Conservation (phyloP, 805 yeast genomes). For the Ogataea neopini region DNA sequence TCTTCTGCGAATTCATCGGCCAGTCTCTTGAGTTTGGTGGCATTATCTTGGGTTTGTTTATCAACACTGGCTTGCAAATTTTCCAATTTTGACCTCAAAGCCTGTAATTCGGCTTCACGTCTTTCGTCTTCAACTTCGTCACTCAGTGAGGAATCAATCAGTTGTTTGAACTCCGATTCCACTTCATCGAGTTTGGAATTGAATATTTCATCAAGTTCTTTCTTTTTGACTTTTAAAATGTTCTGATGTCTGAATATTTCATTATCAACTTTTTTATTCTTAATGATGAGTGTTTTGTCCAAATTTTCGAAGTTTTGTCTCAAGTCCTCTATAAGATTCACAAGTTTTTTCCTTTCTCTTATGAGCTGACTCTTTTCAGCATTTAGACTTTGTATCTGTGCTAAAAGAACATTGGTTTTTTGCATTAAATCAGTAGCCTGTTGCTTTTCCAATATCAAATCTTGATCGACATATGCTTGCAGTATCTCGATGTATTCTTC, state of each 20-base stretch:
- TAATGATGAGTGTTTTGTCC: slow-evolving; percentile 22
- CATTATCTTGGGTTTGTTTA: slow-evolving; percentile 4
- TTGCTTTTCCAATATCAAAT: slow-evolving; percentile 26
- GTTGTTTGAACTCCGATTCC: slow-evolving; percentile 18
- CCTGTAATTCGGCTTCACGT: slow-evolving; percentile 28
- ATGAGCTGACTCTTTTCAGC: slow-evolving; percentile 22
- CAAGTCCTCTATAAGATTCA: slow-evolving; percentile 16
- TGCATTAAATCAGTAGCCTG: slow-evolving; percentile 20
- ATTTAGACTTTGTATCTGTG: slow-evolving; percentile 23
- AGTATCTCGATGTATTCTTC: slow-evolving; percentile 25
- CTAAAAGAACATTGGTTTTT: slow-evolving; percentile 16
- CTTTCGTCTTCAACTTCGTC: slow-evolving; percentile 35
- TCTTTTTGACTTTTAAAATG: slow-evolving; percentile 36
- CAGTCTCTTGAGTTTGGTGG: slow-evolving; percentile 11
- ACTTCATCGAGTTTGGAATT: slow-evolving; percentile 23
- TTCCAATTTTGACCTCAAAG: background rate
- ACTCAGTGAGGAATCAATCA: slow-evolving; percentile 27
- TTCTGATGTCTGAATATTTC: slow-evolving; percentile 30
- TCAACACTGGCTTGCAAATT: background rate
- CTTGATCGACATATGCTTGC: slow-evolving; percentile 28
- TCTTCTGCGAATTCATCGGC: slow-evolving; percentile 4
- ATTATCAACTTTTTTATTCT: slow-evolving; percentile 19
- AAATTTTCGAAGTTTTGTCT: slow-evolving; percentile 18
- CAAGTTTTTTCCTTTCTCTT: slow-evolving; percentile 23
- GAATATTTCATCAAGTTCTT: slow-evolving; percentile 26